phyloP scores from a whole-genome alignment of 495 filamentous ascomycete species.

The Daldinia caldariorum region DNA sequence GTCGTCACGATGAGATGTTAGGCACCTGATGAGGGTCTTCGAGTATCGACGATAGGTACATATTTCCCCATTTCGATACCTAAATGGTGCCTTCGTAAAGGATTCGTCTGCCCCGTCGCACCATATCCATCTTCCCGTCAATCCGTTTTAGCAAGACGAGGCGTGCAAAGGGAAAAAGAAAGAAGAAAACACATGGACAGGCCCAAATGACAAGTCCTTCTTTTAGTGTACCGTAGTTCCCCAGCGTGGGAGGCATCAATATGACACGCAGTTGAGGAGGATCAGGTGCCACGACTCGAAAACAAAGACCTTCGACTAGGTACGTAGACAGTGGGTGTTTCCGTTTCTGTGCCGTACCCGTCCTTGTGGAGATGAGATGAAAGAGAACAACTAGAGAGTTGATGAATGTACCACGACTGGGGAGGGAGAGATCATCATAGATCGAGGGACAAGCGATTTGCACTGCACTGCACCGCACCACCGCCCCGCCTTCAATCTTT shows the following conservation, averaged over 20 bases:
- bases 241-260: slow-evolving; percentile 37
- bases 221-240: slow-evolving; percentile 35
- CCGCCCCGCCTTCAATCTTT: slow-evolving; percentile 13
- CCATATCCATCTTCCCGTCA: not conserved
- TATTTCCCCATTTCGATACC: slow-evolving; percentile 15
- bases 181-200: slow-evolving; percentile 2
- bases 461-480: slow-evolving; percentile 20
- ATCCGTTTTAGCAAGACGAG: slow-evolving; percentile 9
- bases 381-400: not conserved
- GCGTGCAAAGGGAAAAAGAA: not conserved
- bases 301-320: slow-evolving; percentile 12
- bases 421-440: slow-evolving; percentile 35
- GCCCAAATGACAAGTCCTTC: slow-evolving; percentile 10
- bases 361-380: slow-evolving; percentile 13
- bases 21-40: slow-evolving; percentile 26
- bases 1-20: slow-evolving; percentile 14
- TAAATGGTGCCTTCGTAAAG: slow-evolving; percentile 22
- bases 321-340: slow-evolving; percentile 4
- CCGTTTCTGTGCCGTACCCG: not conserved
- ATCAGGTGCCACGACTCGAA: slow-evolving; percentile 48
- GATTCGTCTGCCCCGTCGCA: slow-evolving; percentile 21
- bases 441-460: slow-evolving; percentile 36
- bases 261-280: slow-evolving; percentile 51
- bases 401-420: not conserved
- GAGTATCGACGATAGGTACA: slow-evolving; percentile 9